Percentiles rank a stretch among this genome's conserved stretches.
These are phyloP conservation scores for Trypanosoma conorhini DNA, from an alignment of 208 protist species.

Conservation along the genomic window DNA sequence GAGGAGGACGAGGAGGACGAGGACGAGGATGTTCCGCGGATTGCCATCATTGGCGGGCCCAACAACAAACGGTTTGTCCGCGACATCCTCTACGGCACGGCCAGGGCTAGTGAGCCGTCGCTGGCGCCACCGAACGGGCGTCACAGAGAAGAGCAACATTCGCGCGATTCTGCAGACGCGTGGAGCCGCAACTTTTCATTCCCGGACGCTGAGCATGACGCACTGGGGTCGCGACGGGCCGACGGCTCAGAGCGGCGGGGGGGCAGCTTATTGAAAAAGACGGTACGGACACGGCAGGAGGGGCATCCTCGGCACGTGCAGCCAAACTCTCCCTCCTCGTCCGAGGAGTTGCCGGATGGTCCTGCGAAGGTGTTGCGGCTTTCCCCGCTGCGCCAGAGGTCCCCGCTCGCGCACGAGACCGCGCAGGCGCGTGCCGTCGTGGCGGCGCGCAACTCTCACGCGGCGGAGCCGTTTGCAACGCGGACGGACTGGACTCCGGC, in stretches of 20 bases:
- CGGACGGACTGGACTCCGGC: slow-evolving; percentile 1
- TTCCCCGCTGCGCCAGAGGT: neutral
- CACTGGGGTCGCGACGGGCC: neutral
- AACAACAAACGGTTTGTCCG: slow-evolving; percentile 42
- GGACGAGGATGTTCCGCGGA: slow-evolving; percentile 70
- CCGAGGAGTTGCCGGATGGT: neutral
- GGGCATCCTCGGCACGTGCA: neutral
- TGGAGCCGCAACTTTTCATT: neutral
- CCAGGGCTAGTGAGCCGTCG: slow-evolving; percentile 36
- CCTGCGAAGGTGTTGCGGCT: neutral
- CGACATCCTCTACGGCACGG: slow-evolving; percentile 68
- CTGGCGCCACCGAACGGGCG: neutral
- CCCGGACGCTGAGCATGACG: neutral
- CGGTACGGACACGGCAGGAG: neutral
- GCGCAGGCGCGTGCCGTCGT: neutral
- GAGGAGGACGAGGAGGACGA: slow-evolving; percentile 69
- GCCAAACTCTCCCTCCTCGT: neutral
- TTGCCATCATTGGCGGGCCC: slow-evolving; percentile 67
- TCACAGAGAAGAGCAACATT: neutral
- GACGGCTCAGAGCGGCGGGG: neutral
- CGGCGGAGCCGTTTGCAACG: neutral
- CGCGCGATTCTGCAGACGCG: neutral
- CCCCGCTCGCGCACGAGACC: neutral
- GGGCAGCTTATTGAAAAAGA: neutral
- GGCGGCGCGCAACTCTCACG: neutral